These are phyloP conservation scores for Artemisia tridentata DNA, from an alignment of 129 eudicot genomes.

Conservation along the genomic window DNA sequence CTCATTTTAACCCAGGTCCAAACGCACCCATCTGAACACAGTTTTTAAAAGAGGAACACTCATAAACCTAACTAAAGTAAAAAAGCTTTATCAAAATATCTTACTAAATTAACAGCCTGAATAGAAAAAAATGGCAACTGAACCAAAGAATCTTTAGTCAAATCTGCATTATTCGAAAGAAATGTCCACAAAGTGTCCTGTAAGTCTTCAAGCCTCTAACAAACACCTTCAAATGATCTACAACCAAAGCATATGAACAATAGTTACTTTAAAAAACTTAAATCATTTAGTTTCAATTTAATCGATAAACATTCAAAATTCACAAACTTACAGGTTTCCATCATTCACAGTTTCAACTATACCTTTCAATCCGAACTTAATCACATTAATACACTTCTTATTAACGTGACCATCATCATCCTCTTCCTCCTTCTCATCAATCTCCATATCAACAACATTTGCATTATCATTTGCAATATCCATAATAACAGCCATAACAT, in stretches of 20 bases:
- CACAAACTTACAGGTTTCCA: constrained; percentile 74
- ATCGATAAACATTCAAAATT: neutral
- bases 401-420: constrained; percentile 29
- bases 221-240: constrained; percentile 62
- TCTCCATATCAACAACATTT: no score
- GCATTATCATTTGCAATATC: no score
- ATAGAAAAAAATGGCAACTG: constrained; percentile 49
- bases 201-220: constrained; percentile 48
- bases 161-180: constrained; percentile 34
- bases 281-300: constrained; percentile 14
- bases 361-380: constrained; percentile 50
- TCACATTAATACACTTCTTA: constrained; percentile 39
- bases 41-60: no score
- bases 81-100: constrained; percentile 17
- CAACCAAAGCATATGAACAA: constrained; percentile 21
- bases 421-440: constrained; percentile 22
- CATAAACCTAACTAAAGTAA: neutral
- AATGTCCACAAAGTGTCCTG: constrained; percentile 48
- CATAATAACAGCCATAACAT: no score
- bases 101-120: constrained; percentile 60
- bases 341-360: constrained; percentile 48
- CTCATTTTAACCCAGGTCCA: no score
- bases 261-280: neutral
- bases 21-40: no score
- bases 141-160: constrained; percentile 54